Base-by-base conservation (phyloP, 202 grass and related monocot genomes). In the Saccharum hybrid region DNA sequence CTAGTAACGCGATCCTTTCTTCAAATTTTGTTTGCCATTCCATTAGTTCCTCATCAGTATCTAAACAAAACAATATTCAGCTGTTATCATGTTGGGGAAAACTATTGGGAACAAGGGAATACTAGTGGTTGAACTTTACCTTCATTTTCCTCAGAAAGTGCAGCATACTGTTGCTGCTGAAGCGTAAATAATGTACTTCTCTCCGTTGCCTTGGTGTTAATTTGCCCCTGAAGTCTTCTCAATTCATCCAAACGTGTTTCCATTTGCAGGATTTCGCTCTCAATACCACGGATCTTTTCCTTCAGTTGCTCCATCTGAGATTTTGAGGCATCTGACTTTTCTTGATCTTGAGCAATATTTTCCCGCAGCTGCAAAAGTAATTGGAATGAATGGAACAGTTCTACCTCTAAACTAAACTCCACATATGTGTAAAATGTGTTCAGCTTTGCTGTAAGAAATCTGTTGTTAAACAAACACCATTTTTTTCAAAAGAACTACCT, bases 11-110 rank as follows among this genome's bases (percentile, higher is more conserved):
- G 83, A 98, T 95, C 71, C 83, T 93, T 90, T 98, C 96, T 82
- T 98, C 83, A 93, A 98, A 98, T 93, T 98, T 98, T 36, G 80
- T 86, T 81, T 95, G 96, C 92, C 96, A 98, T 77, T 98, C 92
- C 87, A 89, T 92, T 72, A 98, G 75, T 76, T 98, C 96, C 77
- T 98, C 96, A 34, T 98, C 91, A 15, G 96, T 93, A 91, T 95
- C 96, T 98, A 88, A 86, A 88, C 68, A 40, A 46, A 90, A 15
- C 61, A 85, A 81, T 46, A 18, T 36, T 82, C 48, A 74, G 67
- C 11, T 51, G 34, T 80, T 70, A 49, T 42, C 57, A 80, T 74
- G 52, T 79, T 60, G 34, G 26, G 21, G 52, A 36, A 72, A 72
- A 73, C 19, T 22, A 81, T 28, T 82, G 68, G 22, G 45, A 6